Percentiles rank a stretch among this genome's conserved stretches.
These are phyloP conservation scores for Beauveria caledonica DNA, from an alignment of 2,329 filamentous ascomycete genomes.

Conservation along the genomic window DNA sequence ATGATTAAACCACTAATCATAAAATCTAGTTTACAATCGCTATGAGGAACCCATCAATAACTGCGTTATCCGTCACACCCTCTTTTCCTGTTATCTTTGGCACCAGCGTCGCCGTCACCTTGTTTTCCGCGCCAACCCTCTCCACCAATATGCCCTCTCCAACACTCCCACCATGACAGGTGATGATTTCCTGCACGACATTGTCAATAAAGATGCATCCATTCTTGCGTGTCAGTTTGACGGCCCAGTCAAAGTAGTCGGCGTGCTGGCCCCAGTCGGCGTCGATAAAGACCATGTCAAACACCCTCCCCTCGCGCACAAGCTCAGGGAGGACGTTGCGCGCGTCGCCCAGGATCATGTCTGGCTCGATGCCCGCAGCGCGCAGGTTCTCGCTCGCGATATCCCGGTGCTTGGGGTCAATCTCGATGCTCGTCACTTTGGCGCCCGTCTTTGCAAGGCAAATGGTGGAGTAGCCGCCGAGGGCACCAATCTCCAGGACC, in stretches of 20 bases:
- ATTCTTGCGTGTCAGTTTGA: constrained; percentile 30
- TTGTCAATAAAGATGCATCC: constrained; percentile 43
- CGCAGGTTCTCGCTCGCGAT: constrained; percentile 37
- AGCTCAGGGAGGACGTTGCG: constrained; percentile 32
- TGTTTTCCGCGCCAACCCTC: constrained; percentile 11
- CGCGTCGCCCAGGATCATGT: constrained; percentile 36
- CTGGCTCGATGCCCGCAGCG: constrained; percentile 31
- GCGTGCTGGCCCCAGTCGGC: constrained; percentile 42
- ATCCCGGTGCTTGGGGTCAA: constrained; percentile 34
- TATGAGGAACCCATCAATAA: not conserved
- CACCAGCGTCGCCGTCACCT: constrained; percentile 8
- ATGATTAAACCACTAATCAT: too few relatives aligned
- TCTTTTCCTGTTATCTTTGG: not conserved
- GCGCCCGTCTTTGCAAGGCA: constrained; percentile 37
- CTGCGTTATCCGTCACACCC: not conserved
- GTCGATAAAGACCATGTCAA: constrained; percentile 46
- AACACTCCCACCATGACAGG: not conserved
- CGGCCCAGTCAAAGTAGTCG: constrained; percentile 38
- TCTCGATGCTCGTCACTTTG: constrained; percentile 43
- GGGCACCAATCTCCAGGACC: constrained; percentile 45
- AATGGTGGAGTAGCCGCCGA: constrained; percentile 47
- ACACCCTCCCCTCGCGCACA: constrained; percentile 31
- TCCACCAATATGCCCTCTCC: constrained; percentile 12
- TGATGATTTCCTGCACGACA: constrained; percentile 27
- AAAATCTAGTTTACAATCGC: not conserved